These are phyloP conservation scores for Paecilomyces fulvus DNA, from an alignment of 2,329 filamentous ascomycete species.

Conservation along the genomic window DNA sequence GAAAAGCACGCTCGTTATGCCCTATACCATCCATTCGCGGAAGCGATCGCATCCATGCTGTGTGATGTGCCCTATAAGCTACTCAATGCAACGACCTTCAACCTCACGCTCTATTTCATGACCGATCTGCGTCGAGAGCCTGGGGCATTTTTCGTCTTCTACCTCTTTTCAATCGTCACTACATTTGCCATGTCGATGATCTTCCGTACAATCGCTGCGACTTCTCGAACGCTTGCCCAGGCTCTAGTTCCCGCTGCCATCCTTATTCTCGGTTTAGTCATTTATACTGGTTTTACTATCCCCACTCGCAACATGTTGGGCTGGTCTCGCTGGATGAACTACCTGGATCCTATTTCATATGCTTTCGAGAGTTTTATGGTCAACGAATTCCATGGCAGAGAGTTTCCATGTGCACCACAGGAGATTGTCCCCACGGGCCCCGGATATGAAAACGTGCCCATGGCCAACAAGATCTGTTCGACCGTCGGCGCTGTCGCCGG, in stretches of 20 bases:
- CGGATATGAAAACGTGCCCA: slow-evolving; percentile 12
- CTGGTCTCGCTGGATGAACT: slow-evolving; percentile 39
- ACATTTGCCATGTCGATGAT: slow-evolving; percentile 65
- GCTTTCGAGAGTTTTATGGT: slow-evolving; percentile 21
- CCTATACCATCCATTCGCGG: slow-evolving; percentile 82
- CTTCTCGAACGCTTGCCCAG: slow-evolving; percentile 27
- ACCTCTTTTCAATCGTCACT: slow-evolving; percentile 62
- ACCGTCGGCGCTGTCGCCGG: neutral
- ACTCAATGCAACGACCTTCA: slow-evolving; percentile 63
- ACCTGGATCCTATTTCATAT: slow-evolving; percentile 25
- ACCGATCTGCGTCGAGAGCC: slow-evolving; percentile 67
- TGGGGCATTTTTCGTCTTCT: slow-evolving; percentile 76
- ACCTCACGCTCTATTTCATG: slow-evolving; percentile 77
- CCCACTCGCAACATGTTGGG: slow-evolving; percentile 38
- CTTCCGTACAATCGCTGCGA: slow-evolving; percentile 68
- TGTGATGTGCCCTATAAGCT: slow-evolving; percentile 78
- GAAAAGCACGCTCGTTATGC: slow-evolving; percentile 84
- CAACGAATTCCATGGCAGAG: slow-evolving; percentile 23
- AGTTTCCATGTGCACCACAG: slow-evolving; percentile 19
- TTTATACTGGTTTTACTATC: slow-evolving; percentile 31
- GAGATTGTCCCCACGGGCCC: slow-evolving; percentile 13
- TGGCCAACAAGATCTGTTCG: slow-evolving; percentile 20
- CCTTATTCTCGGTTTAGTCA: slow-evolving; percentile 20
- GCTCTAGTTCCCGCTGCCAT: slow-evolving; percentile 42
- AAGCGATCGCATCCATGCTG: slow-evolving; percentile 77